These are phyloP conservation scores for Suhomyces coccinellae DNA, from an alignment of 1,139 yeast genomes.

Conservation along the genomic window DNA sequence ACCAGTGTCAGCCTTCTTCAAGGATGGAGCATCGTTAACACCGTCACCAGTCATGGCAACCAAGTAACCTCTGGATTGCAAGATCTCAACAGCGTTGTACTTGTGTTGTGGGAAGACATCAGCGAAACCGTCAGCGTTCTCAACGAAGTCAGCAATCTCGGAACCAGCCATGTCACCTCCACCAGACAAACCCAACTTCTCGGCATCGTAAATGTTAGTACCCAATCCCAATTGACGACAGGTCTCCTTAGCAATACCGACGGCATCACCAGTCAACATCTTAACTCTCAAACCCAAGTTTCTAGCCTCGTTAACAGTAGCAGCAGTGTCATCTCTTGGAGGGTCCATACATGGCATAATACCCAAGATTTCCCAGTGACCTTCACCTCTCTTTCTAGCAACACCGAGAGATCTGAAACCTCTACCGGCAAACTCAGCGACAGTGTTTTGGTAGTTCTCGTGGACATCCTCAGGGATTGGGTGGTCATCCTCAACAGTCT, in stretches of 20 bases:
- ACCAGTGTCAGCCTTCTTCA: slow-evolving; percentile 96
- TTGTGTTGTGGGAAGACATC: slow-evolving; percentile 98
- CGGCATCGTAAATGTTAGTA: slow-evolving; percentile 96
- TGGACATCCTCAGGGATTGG: slow-evolving; percentile 95
- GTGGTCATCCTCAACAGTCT: slow-evolving; percentile 96
- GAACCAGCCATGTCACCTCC: slow-evolving; percentile 97
- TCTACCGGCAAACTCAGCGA: slow-evolving; percentile 96
- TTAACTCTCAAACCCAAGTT: slow-evolving; percentile 90
- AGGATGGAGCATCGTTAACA: slow-evolving; percentile 95
- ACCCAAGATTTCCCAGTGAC: slow-evolving; percentile 97
- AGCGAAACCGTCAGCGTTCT: slow-evolving; percentile 96
- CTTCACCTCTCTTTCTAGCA: slow-evolving; percentile 99
- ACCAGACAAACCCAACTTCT: slow-evolving; percentile 94
- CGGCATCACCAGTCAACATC: slow-evolving; percentile 99
- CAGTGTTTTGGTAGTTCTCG: slow-evolving; percentile 94
- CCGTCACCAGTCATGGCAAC: slow-evolving; percentile 99
- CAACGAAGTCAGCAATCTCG: slow-evolving; percentile 93
- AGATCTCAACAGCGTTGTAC: slow-evolving; percentile 86
- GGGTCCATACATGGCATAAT: slow-evolving; percentile 99
- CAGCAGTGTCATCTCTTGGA: slow-evolving; percentile 98
- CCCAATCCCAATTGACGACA: slow-evolving; percentile 97
- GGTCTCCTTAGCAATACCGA: slow-evolving; percentile 98
- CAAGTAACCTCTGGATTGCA: slow-evolving; percentile 89
- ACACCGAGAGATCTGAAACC: slow-evolving; percentile 99
- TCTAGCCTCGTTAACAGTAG: slow-evolving; percentile 92